Conservation (phyloP, 768 basidiomycete species). For the Auriscalpium microsporum region DNA sequence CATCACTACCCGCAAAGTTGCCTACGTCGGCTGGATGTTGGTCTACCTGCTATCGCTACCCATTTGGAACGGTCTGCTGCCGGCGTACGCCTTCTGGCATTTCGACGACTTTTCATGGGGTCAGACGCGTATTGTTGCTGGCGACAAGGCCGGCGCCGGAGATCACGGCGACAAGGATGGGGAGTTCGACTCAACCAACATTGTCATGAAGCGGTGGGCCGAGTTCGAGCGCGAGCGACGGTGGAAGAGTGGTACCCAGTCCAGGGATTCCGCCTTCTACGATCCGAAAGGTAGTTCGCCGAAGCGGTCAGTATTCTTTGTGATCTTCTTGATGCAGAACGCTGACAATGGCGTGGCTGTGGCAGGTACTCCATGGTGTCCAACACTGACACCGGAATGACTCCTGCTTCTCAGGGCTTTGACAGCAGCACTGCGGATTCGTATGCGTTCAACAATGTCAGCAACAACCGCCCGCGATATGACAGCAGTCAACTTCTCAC, state of each 20-base stretch:
- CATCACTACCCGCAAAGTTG: slow-evolving; percentile 88
- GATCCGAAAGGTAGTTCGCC: slow-evolving; percentile 39
- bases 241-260: slow-evolving; percentile 83
- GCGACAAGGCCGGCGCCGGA: slow-evolving; percentile 39
- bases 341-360: no score
- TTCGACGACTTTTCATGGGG: slow-evolving; percentile 99
- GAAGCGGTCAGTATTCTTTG: slow-evolving; percentile 45
- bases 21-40: slow-evolving; percentile 96
- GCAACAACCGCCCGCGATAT: slow-evolving; percentile 44
- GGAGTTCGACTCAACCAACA: slow-evolving; percentile 92
- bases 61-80: slow-evolving; percentile 94
- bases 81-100: slow-evolving; percentile 97
- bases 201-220: slow-evolving; percentile 98
- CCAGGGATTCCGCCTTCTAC: slow-evolving; percentile 67
- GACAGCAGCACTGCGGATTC: slow-evolving; percentile 61
- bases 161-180: slow-evolving; percentile 91
- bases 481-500: slow-evolving; percentile 67
- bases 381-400: slow-evolving; percentile 62
- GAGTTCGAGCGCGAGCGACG: slow-evolving; percentile 95
- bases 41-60: slow-evolving; percentile 89
- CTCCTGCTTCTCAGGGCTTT: slow-evolving; percentile 35
- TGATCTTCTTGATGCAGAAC: neutral
- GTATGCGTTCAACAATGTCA: slow-evolving; percentile 27
- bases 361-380: slow-evolving; percentile 72
- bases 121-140: slow-evolving; percentile 72